Evolutionary conservation across 768 basidiomycete species (phyloP).

Genomic region (Mycena galopus): DNA sequence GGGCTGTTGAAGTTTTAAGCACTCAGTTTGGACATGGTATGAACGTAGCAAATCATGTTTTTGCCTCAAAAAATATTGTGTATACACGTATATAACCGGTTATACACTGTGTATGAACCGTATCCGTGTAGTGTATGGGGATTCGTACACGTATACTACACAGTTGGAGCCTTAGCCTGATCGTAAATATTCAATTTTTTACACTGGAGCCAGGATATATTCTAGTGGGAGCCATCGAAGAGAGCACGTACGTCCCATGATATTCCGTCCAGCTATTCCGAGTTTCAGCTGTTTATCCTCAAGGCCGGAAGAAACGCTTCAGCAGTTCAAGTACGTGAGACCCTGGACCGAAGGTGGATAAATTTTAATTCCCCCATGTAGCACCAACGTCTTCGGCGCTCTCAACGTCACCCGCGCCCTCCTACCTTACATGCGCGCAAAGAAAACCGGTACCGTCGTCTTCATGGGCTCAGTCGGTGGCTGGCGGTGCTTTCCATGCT

Average conservation of each 20-base stretch:
- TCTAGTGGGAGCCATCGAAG: neutral
- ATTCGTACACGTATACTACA: too few relatives aligned
- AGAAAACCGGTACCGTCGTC: constrained; percentile 56
- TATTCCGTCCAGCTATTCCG: too few relatives aligned
- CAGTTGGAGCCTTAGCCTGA: too few relatives aligned
- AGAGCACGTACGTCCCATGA: constrained; percentile 4
- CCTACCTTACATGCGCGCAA: constrained; percentile 61
- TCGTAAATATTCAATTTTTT: neutral
- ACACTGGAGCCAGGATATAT: constrained; percentile 47
- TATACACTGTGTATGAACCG: too few relatives aligned
- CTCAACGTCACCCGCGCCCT: constrained; percentile 60
- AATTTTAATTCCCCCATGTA: constrained; percentile 37
- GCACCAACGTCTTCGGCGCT: constrained; percentile 61
- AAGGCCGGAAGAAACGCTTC: constrained; percentile 57
- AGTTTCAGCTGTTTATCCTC: neutral
- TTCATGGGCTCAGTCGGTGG: constrained; percentile 58
- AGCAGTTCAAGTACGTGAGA: constrained; percentile 51
- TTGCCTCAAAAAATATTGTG: too few relatives aligned
- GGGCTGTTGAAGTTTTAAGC: too few relatives aligned
- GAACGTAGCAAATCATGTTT: too few relatives aligned
- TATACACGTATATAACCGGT: too few relatives aligned
- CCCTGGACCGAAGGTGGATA: neutral
- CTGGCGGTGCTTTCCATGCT: constrained; percentile 42
- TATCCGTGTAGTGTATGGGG: too few relatives aligned
- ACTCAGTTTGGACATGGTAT: too few relatives aligned